A percentile compares a stretch with the other conserved stretches of the same genome.
Conservation (phyloP, 2,329 filamentous ascomycete species). For the Monilinia polystroma region DNA sequence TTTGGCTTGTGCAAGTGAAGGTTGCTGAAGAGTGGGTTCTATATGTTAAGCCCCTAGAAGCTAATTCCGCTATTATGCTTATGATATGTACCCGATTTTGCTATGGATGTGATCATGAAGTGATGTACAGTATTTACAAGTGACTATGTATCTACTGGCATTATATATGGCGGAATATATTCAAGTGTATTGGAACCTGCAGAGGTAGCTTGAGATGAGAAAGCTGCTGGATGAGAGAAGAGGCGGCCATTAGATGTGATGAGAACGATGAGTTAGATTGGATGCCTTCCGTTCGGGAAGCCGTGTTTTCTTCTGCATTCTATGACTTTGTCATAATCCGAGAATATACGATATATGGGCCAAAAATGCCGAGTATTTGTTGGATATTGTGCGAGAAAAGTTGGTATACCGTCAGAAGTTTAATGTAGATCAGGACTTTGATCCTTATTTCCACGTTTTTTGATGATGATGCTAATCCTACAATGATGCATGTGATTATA, state of each 20-base stretch:
- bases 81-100: not conserved
- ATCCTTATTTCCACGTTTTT: not conserved
- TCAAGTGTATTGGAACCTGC: not conserved
- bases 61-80: not conserved
- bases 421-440: not conserved
- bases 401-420: not conserved
- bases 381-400: not conserved
- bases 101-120: not conserved
- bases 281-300: no score
- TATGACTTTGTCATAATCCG: not conserved
- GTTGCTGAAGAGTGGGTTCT: not conserved
- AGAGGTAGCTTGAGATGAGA: not conserved
- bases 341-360: not conserved
- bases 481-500: not conserved
- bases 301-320: no score
- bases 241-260: not conserved
- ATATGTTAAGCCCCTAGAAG: not conserved
- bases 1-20: not conserved
- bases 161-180: not conserved
- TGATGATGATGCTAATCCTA: not conserved
- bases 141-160: not conserved
- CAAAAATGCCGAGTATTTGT: not conserved
- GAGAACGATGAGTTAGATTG: not conserved
- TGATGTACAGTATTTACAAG: not conserved
- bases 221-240: not conserved